These are phyloP conservation scores for Ilex asprella DNA, from an alignment of 257 asterid genomes.

Conservation along the genomic window DNA sequence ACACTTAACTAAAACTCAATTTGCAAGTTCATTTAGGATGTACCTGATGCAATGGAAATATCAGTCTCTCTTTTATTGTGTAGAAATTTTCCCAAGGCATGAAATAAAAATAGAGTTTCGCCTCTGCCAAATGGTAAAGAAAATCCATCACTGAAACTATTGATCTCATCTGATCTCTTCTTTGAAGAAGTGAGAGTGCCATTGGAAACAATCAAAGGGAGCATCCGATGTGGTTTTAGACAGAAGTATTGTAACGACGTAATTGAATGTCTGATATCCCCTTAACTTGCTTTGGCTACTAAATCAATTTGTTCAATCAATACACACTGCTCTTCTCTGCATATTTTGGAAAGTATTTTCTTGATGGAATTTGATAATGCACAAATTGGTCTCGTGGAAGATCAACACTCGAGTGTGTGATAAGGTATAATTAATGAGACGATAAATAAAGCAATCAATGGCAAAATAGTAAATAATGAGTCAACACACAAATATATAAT, in stretches of 20 bases:
- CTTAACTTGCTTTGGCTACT: conserved; percentile 79
- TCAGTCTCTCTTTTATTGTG: conserved; percentile 83
- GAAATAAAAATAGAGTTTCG: conserved; percentile 74
- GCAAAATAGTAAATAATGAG: no score
- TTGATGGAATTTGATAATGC: background rate
- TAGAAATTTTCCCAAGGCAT: conserved; percentile 91
- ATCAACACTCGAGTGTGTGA: no score
- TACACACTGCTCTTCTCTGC: conserved; percentile 12
- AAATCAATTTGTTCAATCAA: conserved; percentile 58
- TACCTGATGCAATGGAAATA: conserved; percentile 46
- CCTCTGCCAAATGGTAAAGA: no score
- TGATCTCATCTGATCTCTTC: conserved; percentile 21
- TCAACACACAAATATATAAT: no score
- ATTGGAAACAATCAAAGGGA: conserved; percentile 27
- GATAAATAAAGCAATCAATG: no score
- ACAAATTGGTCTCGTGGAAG: no score
- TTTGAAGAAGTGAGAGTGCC: conserved; percentile 19
- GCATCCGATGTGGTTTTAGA: conserved; percentile 39
- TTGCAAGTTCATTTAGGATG: background rate
- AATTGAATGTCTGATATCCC: conserved; percentile 87
- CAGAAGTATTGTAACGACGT: conserved; percentile 80
- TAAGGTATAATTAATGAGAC: no score
- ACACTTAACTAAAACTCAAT: background rate
- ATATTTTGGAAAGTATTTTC: background rate
- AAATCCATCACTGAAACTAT: conserved; percentile 8